These are phyloP conservation scores for Apiotrichum domesticum DNA, from an alignment of 1,284 basidiomycete genomes.

Conservation along the genomic window DNA sequence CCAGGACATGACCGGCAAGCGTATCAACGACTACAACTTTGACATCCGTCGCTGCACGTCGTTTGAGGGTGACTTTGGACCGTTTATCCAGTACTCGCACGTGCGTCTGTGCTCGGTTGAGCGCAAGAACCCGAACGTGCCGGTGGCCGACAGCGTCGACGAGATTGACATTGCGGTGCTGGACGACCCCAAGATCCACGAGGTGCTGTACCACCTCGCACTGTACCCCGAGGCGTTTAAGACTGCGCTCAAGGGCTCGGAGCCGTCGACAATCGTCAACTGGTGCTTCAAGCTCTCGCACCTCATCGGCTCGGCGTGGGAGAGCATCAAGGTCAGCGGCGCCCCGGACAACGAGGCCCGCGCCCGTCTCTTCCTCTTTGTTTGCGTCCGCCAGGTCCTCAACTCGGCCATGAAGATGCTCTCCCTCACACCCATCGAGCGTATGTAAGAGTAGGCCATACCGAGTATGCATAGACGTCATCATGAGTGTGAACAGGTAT, in stretches of 20 bases:
- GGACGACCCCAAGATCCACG: slow-evolving; percentile 67
- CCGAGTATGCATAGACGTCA: slow-evolving; percentile 10
- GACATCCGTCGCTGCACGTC: slow-evolving; percentile 92
- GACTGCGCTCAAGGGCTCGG: slow-evolving; percentile 73
- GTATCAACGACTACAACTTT: slow-evolving; percentile 95
- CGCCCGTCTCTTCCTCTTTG: slow-evolving; percentile 86
- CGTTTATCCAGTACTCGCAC: slow-evolving; percentile 94
- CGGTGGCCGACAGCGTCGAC: slow-evolving; percentile 59
- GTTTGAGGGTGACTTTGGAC: slow-evolving; percentile 93
- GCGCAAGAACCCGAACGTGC: slow-evolving; percentile 84
- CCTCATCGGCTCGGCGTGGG: slow-evolving; percentile 46
- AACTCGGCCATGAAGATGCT: slow-evolving; percentile 79
- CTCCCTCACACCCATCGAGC: slow-evolving; percentile 80
- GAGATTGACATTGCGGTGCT: slow-evolving; percentile 67
- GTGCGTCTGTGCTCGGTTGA: slow-evolving; percentile 88
- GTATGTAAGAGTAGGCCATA: slow-evolving; percentile 59
- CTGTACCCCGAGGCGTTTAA: slow-evolving; percentile 87
- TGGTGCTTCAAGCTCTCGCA: slow-evolving; percentile 50
- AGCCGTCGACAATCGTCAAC: slow-evolving; percentile 78
- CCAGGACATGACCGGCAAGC: slow-evolving; percentile 93
- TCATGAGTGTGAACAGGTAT: neutral
- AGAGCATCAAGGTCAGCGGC: slow-evolving; percentile 64
- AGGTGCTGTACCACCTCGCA: slow-evolving; percentile 79
- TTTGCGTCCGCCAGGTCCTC: slow-evolving; percentile 81
- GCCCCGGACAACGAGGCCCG: slow-evolving; percentile 64